Percentiles rank a stretch among this genome's conserved stretches.
Evolutionary conservation across 495 filamentous ascomycete species (phyloP).

Genomic region (Podospora pseudoanserina): DNA sequence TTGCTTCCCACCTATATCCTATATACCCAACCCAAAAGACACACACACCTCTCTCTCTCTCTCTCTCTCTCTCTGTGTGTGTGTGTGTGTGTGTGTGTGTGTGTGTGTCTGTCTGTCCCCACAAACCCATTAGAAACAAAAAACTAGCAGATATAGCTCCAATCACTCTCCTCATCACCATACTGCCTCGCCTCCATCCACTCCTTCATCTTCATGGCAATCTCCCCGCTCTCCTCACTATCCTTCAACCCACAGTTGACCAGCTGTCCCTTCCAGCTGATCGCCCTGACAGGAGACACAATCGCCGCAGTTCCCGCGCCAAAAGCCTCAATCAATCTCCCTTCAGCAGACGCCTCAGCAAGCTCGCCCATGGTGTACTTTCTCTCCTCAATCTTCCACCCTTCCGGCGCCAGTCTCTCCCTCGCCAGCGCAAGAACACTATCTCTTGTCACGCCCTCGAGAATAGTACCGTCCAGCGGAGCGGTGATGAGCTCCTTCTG

Average conservation of each 20-base stretch:
- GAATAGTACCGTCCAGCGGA: constrained; percentile 93
- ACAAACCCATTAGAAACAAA: neutral
- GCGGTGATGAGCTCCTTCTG: constrained; percentile 88
- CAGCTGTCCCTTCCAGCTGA: constrained; percentile 75
- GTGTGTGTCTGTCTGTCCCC: too few relatives aligned
- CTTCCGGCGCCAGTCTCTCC: constrained; percentile 76
- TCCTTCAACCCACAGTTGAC: constrained; percentile 74
- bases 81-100: too few relatives aligned
- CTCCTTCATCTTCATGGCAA: constrained; percentile 80
- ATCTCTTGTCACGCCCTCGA: constrained; percentile 90
- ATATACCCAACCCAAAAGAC: constrained; percentile 3
- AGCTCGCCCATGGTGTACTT: constrained; percentile 87
- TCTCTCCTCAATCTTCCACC: constrained; percentile 83
- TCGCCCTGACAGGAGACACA: constrained; percentile 76
- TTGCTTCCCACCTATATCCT: neutral
- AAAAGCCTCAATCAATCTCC: constrained; percentile 85
- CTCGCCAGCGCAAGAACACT: constrained; percentile 77
- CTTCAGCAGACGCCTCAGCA: constrained; percentile 73
- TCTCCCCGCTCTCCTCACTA: constrained; percentile 78
- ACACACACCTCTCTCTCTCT: constrained; percentile 8
- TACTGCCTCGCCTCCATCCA: constrained; percentile 97
- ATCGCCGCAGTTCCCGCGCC: constrained; percentile 88
- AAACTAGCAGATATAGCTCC: constrained; percentile 56
- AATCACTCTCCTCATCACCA: constrained; percentile 82
- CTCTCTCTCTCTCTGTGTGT: too few relatives aligned